Evolutionary conservation across 169 alveolate genomes (phyloP).

Genomic region (Eimeria acervulina): DNA sequence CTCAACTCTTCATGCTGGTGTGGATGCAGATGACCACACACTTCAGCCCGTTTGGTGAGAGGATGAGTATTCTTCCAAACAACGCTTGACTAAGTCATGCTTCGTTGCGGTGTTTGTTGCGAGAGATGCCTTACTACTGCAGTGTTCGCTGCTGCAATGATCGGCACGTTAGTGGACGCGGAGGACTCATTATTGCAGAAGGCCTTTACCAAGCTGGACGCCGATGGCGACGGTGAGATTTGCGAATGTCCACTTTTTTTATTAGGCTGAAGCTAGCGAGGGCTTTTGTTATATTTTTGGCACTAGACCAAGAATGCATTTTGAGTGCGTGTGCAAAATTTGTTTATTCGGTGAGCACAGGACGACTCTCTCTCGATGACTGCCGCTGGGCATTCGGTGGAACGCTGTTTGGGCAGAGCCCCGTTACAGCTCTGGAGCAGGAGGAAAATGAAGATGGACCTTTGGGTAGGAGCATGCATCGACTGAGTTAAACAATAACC

Average conservation of each 20-base stretch:
- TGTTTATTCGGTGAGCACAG: slow-evolving; percentile 8
- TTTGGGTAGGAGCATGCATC: slow-evolving; percentile 2
- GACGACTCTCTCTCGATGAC: slow-evolving; percentile 71
- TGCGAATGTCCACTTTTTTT: too few relatives aligned
- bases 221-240: slow-evolving; percentile 60
- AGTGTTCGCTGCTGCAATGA: slow-evolving; percentile 74
- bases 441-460: slow-evolving; percentile 57
- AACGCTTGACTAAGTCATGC: not conserved
- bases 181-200: slow-evolving; percentile 40
- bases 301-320: not conserved
- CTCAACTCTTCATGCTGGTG: not conserved
- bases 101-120: not conserved
- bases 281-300: not conserved
- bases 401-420: slow-evolving; percentile 50
- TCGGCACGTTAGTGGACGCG: slow-evolving; percentile 62
- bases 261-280: not conserved
- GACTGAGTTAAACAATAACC: not conserved
- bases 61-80: not conserved
- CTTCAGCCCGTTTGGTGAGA: not conserved
- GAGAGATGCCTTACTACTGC: not conserved
- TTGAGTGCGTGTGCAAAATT: not conserved
- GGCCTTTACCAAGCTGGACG: slow-evolving; percentile 65
- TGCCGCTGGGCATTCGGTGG: slow-evolving; percentile 74
- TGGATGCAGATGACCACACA: not conserved
- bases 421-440: slow-evolving; percentile 32